A percentile compares a stretch with the other conserved stretches of the same genome.
Conservation (phyloP, 305 asterid species). For the Fraxinus latifolia region DNA sequence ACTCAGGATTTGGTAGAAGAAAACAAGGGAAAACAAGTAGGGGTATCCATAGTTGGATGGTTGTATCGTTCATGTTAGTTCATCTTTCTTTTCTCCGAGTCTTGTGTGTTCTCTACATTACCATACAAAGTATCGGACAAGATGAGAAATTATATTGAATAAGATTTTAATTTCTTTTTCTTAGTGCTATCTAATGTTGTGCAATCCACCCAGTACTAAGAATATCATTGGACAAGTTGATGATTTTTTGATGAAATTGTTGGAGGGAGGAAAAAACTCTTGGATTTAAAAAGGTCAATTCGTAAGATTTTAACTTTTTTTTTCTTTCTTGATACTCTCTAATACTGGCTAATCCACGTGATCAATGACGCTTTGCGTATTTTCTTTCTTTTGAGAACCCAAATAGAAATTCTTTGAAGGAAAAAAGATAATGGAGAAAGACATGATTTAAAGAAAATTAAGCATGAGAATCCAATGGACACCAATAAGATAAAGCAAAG, state of each 20-base stretch:
- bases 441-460: not conserved
- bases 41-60: not conserved
- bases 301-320: not conserved
- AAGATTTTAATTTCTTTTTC: not conserved
- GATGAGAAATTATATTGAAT: not conserved
- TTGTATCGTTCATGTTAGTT: not conserved
- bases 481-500: conserved; percentile 1
- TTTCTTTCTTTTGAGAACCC: not conserved
- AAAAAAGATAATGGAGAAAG: not conserved
- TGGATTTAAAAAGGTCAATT: conserved; percentile 37
- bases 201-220: conserved; percentile 27
- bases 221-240: conserved; percentile 62
- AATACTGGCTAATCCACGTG: no score
- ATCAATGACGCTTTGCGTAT: no score
- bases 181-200: not conserved
- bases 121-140: not conserved
- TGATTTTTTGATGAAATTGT: conserved; percentile 84
- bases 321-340: no score
- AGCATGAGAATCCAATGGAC: conserved; percentile 17
- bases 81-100: not conserved
- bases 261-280: conserved; percentile 72
- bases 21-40: not conserved
- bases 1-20: not conserved
- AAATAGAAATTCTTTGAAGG: conserved; percentile 20
- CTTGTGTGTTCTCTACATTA: not conserved